A percentile compares a stretch with the other conserved stretches of the same genome.
Conservation (phyloP, 768 basidiomycete genomes). For the Suillus cothurnatus region DNA sequence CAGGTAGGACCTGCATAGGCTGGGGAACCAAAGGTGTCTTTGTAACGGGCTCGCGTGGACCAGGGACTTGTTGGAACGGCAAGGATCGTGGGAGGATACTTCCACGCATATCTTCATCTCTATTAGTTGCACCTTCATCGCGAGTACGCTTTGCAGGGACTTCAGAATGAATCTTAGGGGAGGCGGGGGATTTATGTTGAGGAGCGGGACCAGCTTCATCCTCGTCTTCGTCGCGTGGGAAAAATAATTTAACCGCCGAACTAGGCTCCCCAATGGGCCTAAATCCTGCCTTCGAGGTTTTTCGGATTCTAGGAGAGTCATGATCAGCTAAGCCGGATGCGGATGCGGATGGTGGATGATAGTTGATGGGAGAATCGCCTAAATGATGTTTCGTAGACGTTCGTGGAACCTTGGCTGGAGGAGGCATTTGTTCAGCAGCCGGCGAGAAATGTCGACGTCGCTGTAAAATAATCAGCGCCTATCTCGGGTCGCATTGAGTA, state of each 20-base stretch:
- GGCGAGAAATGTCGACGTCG: conserved; percentile 22
- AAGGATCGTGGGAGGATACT: not conserved
- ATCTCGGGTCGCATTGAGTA: conserved; percentile 3
- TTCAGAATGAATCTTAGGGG: conserved; percentile 17
- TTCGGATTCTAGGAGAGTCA: conserved; percentile 20
- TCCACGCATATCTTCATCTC: conserved; percentile 20
- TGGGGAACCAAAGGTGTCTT: conserved; percentile 17
- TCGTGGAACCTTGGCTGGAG: conserved; percentile 27
- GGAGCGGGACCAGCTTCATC: conserved; percentile 26
- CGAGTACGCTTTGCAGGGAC: conserved; percentile 31
- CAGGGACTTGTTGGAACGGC: conserved; percentile 9
- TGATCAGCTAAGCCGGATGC: conserved; percentile 19
- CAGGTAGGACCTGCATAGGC: conserved; percentile 14
- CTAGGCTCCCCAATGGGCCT: conserved; percentile 61
- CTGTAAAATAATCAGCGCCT: conserved; percentile 21
- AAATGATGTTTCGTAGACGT: conserved; percentile 17
- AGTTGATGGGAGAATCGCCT: conserved; percentile 15
- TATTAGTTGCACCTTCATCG: conserved; percentile 23
- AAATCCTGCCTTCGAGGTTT: conserved; percentile 53
- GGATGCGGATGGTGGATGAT: conserved; percentile 12
- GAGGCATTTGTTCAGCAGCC: conserved; percentile 37
- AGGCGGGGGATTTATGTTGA: conserved; percentile 19
- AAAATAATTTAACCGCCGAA: conserved; percentile 73
- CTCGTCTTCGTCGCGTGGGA: conserved; percentile 74
- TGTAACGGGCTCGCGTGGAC: conserved; percentile 11